phyloP scores from a whole-genome alignment of 1,284 basidiomycete species.

The Heterobasidion parviporum region DNA sequence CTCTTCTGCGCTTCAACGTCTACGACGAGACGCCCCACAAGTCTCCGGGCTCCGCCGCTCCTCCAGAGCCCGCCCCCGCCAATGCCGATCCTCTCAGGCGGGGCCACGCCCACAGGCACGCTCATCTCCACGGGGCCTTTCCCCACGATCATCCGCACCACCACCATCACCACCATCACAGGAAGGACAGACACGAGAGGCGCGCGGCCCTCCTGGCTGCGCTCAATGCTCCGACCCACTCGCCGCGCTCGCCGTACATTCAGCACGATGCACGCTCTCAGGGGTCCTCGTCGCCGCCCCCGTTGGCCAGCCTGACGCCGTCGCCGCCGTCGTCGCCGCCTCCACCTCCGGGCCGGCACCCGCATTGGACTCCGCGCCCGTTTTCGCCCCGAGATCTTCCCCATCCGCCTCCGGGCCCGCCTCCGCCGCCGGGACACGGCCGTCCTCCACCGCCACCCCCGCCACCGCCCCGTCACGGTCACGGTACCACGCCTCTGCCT shows the following conservation, averaged over 20 bases:
- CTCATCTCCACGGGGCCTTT: constrained; percentile 1
- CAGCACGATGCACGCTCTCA: neutral
- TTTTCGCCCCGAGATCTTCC: neutral
- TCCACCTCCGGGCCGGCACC: neutral
- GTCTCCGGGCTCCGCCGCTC: constrained; percentile 15
- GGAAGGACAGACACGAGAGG: neutral
- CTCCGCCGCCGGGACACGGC: neutral
- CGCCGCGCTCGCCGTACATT: too few relatives aligned
- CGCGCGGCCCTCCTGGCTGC: neutral
- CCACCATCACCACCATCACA: constrained; percentile 3
- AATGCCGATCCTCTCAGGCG: neutral
- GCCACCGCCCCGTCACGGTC: neutral
- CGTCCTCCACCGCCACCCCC: neutral
- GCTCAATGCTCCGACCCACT: neutral
- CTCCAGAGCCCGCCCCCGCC: constrained; percentile 1
- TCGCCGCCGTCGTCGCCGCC: neutral
- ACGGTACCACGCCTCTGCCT: neutral
- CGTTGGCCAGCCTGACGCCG: neutral
- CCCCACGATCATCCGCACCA: constrained; percentile 6
- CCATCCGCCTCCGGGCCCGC: neutral
- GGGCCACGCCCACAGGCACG: neutral
- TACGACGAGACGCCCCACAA: constrained; percentile 41
- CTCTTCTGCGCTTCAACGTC: constrained; percentile 55
- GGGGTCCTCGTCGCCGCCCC: neutral
- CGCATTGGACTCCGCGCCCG: constrained; percentile 2